Evolutionary conservation across 768 basidiomycete genomes (phyloP).

Genomic region (Dioszegia crocea): DNA sequence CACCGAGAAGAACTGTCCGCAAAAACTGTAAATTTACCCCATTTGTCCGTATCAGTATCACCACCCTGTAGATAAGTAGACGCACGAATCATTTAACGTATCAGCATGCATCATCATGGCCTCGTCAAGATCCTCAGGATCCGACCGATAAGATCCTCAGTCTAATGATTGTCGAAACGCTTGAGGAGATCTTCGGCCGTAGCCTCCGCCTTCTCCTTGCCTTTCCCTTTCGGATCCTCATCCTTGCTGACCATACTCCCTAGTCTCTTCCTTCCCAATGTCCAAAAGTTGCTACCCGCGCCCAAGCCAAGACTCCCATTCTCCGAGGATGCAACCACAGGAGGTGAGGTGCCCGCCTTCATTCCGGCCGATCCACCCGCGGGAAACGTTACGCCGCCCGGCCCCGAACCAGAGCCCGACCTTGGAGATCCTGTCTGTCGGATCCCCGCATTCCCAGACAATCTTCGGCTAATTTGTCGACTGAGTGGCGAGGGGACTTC

Average conservation of each 20-base stretch:
- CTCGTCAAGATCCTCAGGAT: background rate
- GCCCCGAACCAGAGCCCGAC: background rate
- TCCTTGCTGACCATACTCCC: background rate
- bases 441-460: too few relatives aligned
- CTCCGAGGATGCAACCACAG: background rate
- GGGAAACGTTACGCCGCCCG: background rate
- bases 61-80: too few relatives aligned
- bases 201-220: background rate
- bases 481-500: slow-evolving; percentile 6
- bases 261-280: background rate
- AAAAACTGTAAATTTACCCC: too few relatives aligned
- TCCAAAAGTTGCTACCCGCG: slow-evolving; percentile 1
- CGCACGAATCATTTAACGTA: too few relatives aligned
- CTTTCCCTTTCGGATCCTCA: background rate
- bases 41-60: too few relatives aligned
- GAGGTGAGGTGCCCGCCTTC: background rate
- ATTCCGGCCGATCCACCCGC: background rate
- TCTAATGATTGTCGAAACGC: slow-evolving; percentile 12
- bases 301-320: background rate
- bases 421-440: background rate
- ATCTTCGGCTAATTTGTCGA: background rate
- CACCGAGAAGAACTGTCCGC: too few relatives aligned
- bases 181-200: slow-evolving; percentile 34
- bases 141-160: background rate
- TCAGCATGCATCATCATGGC: background rate